phyloP scores from a whole-genome alignment of 139 green algal species.

The Pseudopediastrum boryanum region DNA sequence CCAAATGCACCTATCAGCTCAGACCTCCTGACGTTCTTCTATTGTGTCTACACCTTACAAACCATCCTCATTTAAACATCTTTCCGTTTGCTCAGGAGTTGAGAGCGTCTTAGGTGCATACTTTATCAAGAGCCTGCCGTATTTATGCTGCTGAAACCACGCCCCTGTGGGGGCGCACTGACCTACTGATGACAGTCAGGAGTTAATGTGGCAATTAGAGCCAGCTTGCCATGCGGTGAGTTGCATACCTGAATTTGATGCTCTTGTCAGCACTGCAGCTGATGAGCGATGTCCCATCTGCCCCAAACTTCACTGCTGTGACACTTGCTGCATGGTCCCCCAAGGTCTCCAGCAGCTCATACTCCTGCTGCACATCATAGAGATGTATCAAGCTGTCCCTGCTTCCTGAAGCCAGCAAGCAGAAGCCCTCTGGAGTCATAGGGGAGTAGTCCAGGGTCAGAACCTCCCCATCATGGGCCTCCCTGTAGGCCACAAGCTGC shows the following conservation, averaged over 20 bases:
- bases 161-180: too few species aligned
- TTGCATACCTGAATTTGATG: conserved; percentile 50
- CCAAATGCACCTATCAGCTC: neutral
- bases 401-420: conserved; percentile 52
- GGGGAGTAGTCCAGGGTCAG: conserved; percentile 54
- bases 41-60: too few species aligned
- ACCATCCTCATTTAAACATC: too few species aligned
- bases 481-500: conserved; percentile 36
- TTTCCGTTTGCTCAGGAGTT: too few species aligned
- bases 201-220: too few species aligned
- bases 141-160: too few species aligned
- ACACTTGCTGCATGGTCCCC: conserved; percentile 60
- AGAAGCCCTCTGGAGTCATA: conserved; percentile 4
- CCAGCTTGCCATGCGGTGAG: too few species aligned
- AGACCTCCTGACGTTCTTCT: too few species aligned
- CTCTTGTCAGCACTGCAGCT: conserved; percentile 49
- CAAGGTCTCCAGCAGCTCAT: conserved; percentile 56
- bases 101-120: too few species aligned
- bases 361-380: conserved; percentile 46
- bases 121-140: too few species aligned
- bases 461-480: conserved; percentile 62
- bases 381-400: conserved; percentile 58
- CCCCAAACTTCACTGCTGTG: conserved; percentile 55
- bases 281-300: conserved; percentile 41
- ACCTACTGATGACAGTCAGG: too few species aligned